A percentile compares a stretch with the other conserved stretches of the same genome.
Conservation (phyloP, 2,329 filamentous ascomycete species). For the Endocalyx cinctus region DNA sequence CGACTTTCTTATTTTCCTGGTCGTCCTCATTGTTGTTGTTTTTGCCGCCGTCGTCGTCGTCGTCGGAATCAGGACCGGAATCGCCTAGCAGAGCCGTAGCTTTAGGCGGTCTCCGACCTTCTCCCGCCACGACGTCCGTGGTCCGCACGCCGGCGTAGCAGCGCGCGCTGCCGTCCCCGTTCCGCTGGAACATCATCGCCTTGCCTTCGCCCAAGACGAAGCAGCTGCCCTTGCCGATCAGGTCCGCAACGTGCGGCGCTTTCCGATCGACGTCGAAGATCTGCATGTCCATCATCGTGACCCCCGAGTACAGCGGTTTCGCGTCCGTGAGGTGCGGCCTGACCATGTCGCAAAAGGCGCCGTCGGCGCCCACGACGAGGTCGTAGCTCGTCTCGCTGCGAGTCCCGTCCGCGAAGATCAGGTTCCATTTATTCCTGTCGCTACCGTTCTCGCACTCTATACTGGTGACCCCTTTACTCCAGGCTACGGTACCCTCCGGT, state of each 20-base stretch:
- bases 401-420: constrained; percentile 5
- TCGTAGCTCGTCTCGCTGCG: constrained; percentile 17
- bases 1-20: constrained; percentile 8
- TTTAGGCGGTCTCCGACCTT: constrained; percentile 5
- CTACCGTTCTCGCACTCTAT: constrained; percentile 16
- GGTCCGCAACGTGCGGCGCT: constrained; percentile 27
- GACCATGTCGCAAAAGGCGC: constrained; percentile 33
- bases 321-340: constrained; percentile 23
- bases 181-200: constrained; percentile 16
- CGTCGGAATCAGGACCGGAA: background rate
- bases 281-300: constrained; percentile 32
- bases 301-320: constrained; percentile 34
- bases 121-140: background rate
- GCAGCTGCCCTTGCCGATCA: constrained; percentile 31
- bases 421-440: constrained; percentile 3
- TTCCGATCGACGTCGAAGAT: constrained; percentile 22
- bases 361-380: constrained; percentile 33
- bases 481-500: constrained; percentile 13
- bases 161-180: constrained; percentile 13
- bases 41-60: constrained; percentile 3
- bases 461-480: constrained; percentile 13
- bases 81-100: constrained; percentile 6
- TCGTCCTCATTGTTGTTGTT: no score
- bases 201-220: constrained; percentile 26
- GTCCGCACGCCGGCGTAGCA: constrained; percentile 8